Conservation (phyloP, 75 land plant genomes). For the Selaginella moellendorffii region DNA sequence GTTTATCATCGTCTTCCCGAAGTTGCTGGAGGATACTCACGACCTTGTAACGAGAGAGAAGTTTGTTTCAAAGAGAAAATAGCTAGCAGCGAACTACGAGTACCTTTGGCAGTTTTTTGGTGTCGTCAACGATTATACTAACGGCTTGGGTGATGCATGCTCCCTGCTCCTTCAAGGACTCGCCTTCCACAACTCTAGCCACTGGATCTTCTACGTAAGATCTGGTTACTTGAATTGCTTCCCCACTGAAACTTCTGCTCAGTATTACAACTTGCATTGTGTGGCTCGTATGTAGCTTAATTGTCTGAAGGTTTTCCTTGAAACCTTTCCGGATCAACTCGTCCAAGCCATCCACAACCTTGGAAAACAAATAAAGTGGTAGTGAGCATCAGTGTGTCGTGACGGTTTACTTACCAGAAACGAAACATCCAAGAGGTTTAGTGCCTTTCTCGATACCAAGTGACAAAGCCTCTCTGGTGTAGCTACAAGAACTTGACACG, state of each 20-base stretch:
- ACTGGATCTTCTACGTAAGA: conserved; percentile 14
- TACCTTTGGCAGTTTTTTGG: conserved; percentile 12
- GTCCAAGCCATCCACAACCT: conserved; percentile 23
- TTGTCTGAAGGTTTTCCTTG: conserved; percentile 7
- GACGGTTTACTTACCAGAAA: conserved; percentile 38
- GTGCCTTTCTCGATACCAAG: conserved; percentile 44
- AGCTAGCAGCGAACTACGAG: no score
- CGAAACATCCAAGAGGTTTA: conserved; percentile 53
- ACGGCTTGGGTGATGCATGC: conserved; percentile 19
- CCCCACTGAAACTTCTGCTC: conserved; percentile 9
- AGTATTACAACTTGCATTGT: conserved; percentile 7
- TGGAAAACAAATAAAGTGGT: not conserved
- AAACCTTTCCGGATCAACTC: conserved; percentile 12
- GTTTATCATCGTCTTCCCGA: not conserved
- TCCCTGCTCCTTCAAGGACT: not conserved
- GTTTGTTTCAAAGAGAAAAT: no score
- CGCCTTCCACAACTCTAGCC: conserved; percentile 8
- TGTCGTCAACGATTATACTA: conserved; percentile 10
- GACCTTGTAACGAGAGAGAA: no score
- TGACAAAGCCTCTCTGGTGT: conserved; percentile 75
- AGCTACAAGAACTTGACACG: conserved; percentile 44
- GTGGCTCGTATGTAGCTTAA: conserved; percentile 2
- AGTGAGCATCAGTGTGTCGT: not conserved
- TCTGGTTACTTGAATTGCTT: conserved; percentile 5
- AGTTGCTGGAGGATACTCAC: no score